Conservation (phyloP, 2,329 filamentous ascomycete genomes). For the Aquanectria penicillioides region DNA sequence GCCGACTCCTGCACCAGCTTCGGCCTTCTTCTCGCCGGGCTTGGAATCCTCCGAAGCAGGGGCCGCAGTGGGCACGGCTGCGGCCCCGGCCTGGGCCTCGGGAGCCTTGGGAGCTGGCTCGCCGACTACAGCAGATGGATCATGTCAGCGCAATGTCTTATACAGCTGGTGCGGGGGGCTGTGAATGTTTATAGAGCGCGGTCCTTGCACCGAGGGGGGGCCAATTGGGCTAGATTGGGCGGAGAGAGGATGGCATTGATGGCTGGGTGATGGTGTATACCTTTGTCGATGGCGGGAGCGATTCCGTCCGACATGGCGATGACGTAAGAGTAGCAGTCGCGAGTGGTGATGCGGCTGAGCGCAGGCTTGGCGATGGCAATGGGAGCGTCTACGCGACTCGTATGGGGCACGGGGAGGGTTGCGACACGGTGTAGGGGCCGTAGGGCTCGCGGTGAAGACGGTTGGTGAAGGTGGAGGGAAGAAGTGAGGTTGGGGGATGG, state of each 20-base stretch:
- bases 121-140: conserved; percentile 40
- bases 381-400: conserved; percentile 19
- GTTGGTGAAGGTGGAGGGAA: conserved; percentile 27
- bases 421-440: conserved; percentile 20
- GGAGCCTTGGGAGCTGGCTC: conserved; percentile 42
- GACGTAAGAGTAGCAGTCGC: conserved; percentile 44
- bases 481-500: conserved; percentile 34
- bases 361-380: conserved; percentile 19
- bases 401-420: conserved; percentile 16
- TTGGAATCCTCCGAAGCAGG: conserved; percentile 34
- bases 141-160: conserved; percentile 19
- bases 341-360: conserved; percentile 23
- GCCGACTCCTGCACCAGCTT: conserved; percentile 25
- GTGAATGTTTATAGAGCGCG: neutral
- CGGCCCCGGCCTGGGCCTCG: conserved; percentile 41
- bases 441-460: conserved; percentile 18
- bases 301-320: conserved; percentile 49
- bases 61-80: conserved; percentile 39
- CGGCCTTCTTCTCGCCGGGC: conserved; percentile 35
- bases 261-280: conserved; percentile 38
- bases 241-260: conserved; percentile 20
- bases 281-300: conserved; percentile 49
- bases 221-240: conserved; percentile 31
- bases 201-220: conserved; percentile 8
- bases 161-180: neutral